Conservation (phyloP, 306 rosid species). For the Hylodesmum podocarpum region DNA sequence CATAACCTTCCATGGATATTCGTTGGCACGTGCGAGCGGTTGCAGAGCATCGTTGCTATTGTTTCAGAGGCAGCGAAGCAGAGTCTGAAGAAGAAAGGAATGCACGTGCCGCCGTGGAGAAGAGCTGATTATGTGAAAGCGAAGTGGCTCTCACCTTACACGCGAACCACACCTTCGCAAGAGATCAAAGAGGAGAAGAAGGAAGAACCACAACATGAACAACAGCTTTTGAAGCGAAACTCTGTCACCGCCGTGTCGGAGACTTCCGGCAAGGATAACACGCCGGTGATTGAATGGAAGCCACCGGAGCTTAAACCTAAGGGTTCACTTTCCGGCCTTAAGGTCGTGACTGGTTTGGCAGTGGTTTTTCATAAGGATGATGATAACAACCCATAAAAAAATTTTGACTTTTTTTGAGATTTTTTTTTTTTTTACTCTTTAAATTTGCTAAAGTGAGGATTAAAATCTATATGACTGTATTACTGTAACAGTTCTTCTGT, state of each 20-base stretch:
- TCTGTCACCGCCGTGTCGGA: neutral
- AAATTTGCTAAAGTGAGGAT: constrained; percentile 25
- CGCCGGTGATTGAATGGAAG: constrained; percentile 41
- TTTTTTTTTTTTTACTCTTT: neutral
- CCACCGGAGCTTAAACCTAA: constrained; percentile 57
- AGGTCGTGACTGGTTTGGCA: constrained; percentile 60
- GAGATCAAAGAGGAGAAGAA: neutral
- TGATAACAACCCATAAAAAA: constrained; percentile 46
- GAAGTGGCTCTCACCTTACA: constrained; percentile 70
- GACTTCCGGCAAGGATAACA: constrained; percentile 29
- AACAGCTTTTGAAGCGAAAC: neutral
- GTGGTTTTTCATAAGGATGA: constrained; percentile 46
- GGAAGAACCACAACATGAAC: neutral
- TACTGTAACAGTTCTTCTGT: constrained; percentile 42
- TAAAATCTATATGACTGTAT: neutral
- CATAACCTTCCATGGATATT: constrained; percentile 67
- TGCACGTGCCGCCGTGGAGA: constrained; percentile 86
- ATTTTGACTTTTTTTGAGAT: constrained; percentile 40
- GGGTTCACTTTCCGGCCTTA: constrained; percentile 37
- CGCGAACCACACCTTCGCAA: constrained; percentile 13
- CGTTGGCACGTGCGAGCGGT: constrained; percentile 66
- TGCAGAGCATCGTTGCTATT: constrained; percentile 51
- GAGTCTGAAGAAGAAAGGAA: constrained; percentile 75
- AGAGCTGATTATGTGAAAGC: constrained; percentile 65
- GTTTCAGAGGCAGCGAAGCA: constrained; percentile 81